Evolutionary conservation across 2,329 filamentous ascomycete species (phyloP), one percentile per base, ranked within the genome.

Genomic region (Colletotrichum aenigma): DNA sequence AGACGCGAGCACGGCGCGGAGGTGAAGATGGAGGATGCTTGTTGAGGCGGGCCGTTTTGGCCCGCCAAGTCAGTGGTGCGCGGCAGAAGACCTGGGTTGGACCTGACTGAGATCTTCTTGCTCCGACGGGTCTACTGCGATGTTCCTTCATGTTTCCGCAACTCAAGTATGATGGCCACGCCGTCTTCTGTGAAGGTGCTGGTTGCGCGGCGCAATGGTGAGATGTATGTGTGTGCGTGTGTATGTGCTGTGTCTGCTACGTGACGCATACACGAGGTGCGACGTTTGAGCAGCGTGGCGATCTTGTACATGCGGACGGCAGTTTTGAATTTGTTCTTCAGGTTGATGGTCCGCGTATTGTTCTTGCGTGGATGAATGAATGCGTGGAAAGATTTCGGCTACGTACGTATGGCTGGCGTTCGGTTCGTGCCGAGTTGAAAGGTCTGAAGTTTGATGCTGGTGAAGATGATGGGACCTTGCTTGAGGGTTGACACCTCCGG

Each of bases 1-100:
- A 21, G 43, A 52, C 43, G 43, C 43, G 43, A 52, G 43, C 38
- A 18, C 36, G 34, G 34, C 34, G 34, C 36, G 38, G 38, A 1
- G 12, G 18, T 48, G 38, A 52, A 4, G 10, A 52, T 52, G 43
- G 43, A 52, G 43, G 43, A 52, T 52, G 43, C 43, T 52, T 52
- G 43, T 52, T 52, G 43, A 52, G 43, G 43, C 43, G 43, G 43
- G n/a, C 43, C 43, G 0, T 21, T 52, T 0, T 52, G 0, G 0
- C 43, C n/a, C n/a, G 43, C n/a, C n/a, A n/a, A 52, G 43, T 52
- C 43, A 52, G 43, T 52, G 10, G 3, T 52, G 0, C n/a, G 43
- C 43, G 43, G 43, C 43, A 52, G 43, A 52, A 1, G 3, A 10
- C 6, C 43, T 0, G 43, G 43, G 43, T 52, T 52, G 0, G 43